Evolutionary conservation across 306 rosid species (phyloP).

Genomic region (Ochetophila trinervis): DNA sequence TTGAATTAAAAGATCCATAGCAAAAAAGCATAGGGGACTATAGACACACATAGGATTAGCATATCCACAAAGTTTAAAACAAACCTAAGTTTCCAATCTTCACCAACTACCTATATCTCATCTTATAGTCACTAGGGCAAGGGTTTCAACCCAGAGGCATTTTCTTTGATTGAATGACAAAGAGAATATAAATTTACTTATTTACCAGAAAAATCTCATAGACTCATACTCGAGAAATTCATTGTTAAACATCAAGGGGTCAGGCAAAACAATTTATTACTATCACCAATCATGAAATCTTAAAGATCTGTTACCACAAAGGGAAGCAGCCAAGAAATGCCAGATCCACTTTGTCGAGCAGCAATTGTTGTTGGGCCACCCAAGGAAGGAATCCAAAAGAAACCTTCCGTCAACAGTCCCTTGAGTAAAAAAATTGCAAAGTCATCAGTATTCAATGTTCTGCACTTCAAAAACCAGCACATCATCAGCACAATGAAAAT

Average conservation of each 20-base stretch:
- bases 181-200: not conserved
- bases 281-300: constrained; percentile 21
- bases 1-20: constrained; percentile 15
- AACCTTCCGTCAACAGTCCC: constrained; percentile 97
- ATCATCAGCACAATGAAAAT: not conserved
- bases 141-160: not conserved
- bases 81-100: constrained; percentile 1
- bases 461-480: not conserved
- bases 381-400: constrained; percentile 98
- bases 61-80: not conserved
- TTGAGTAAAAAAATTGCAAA: constrained; percentile 33
- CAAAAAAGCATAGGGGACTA: not conserved
- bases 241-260: constrained; percentile 6
- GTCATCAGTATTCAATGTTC: constrained; percentile 26
- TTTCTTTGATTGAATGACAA: not conserved
- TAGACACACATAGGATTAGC: not conserved
- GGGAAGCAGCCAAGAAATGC: constrained; percentile 92
- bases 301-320: constrained; percentile 69
- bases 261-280: constrained; percentile 15
- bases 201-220: constrained; percentile 13
- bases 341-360: constrained; percentile 96
- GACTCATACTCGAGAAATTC: not conserved
- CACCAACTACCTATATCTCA: constrained; percentile 1
- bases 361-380: constrained; percentile 98
- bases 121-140: not conserved